Evolutionary conservation across 352 stramenopile genomes (phyloP).

Genomic region (Globisporangium nunn): DNA sequence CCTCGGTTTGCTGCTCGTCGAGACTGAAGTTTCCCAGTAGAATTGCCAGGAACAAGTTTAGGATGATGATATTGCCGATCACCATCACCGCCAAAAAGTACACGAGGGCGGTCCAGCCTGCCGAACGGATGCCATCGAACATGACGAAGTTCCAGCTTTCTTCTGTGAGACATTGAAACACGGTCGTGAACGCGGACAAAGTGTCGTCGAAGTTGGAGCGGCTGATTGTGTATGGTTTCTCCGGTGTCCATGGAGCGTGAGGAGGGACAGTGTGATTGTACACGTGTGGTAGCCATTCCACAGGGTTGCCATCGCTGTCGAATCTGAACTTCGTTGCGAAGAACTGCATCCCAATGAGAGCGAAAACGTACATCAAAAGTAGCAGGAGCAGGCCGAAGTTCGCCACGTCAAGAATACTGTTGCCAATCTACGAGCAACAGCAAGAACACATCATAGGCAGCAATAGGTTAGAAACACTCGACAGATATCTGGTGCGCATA

Average conservation of each 20-base stretch:
- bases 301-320: constrained; percentile 28
- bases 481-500: background rate
- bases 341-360: constrained; percentile 66
- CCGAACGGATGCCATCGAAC: constrained; percentile 64
- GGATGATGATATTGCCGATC: constrained; percentile 76
- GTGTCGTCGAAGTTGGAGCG: constrained; percentile 54
- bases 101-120: constrained; percentile 21
- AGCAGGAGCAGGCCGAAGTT: constrained; percentile 86
- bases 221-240: constrained; percentile 30
- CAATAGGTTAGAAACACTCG: too few species aligned
- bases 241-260: constrained; percentile 33
- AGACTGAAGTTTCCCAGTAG: constrained; percentile 75
- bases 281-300: constrained; percentile 31
- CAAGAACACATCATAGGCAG: background rate
- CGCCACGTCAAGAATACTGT: constrained; percentile 72
- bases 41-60: constrained; percentile 89
- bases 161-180: constrained; percentile 84
- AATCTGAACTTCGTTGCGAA: constrained; percentile 86
- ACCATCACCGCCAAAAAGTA: constrained; percentile 73
- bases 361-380: constrained; percentile 88
- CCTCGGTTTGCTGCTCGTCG: constrained; percentile 24
- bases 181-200: constrained; percentile 52
- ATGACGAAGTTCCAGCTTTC: constrained; percentile 88
- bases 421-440: constrained; percentile 31
- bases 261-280: constrained; percentile 31